phyloP scores from a whole-genome alignment of 106 monocot genomes.

The Dendrobium nobile region DNA sequence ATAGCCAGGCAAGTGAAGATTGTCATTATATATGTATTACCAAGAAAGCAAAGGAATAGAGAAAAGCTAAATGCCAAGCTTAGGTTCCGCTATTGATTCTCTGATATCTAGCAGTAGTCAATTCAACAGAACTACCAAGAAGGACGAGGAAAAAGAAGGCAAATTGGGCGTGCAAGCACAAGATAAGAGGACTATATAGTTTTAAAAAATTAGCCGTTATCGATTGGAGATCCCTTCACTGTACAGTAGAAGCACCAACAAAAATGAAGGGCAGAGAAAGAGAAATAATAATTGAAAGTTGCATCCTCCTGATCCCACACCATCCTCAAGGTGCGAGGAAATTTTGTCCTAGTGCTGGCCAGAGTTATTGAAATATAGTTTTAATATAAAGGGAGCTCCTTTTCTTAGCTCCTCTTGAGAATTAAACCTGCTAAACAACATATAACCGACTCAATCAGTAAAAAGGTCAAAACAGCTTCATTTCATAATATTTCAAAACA shows the following conservation, averaged over 20 bases:
- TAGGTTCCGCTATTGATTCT: too few relatives aligned
- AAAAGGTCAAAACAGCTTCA: neutral
- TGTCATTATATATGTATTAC: conserved; percentile 21
- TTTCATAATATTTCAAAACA: neutral
- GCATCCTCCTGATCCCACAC: conserved; percentile 68
- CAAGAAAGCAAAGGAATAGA: neutral
- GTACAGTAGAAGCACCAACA: conserved; percentile 20
- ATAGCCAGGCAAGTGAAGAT: conserved; percentile 46
- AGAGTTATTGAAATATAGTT: conserved; percentile 49
- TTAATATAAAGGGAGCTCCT: conserved; percentile 16
- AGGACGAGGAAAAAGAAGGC: neutral
- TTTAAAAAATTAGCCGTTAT: conserved; percentile 33
- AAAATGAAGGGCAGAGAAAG: conserved; percentile 21
- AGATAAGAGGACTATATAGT: neutral
- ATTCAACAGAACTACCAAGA: neutral
- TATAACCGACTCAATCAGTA: neutral
- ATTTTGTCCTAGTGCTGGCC: conserved; percentile 39
- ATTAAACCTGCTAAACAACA: conserved; percentile 17
- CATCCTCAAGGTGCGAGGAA: conserved; percentile 76
- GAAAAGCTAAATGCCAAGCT: too few relatives aligned
- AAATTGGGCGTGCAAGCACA: neutral
- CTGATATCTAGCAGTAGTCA: too few relatives aligned
- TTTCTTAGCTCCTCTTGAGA: conserved; percentile 26
- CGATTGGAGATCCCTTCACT: conserved; percentile 39
- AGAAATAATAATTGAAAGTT: conserved; percentile 13